Base-by-base conservation (phyloP, 1,139 yeast genomes). In the Candida sp. region DNA sequence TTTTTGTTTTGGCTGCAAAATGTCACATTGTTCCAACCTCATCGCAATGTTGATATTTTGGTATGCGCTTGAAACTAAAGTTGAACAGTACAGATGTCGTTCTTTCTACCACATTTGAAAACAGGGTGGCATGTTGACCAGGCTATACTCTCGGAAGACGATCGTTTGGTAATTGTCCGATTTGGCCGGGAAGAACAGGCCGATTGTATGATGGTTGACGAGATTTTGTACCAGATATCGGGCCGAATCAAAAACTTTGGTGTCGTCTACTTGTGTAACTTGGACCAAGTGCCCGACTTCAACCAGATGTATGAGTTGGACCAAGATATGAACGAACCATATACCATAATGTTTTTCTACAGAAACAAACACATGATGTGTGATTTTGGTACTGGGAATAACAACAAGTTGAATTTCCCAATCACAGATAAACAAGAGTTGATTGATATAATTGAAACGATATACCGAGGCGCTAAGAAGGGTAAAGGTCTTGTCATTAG, bases 101-200 rank as follows among this genome's bases (percentile, higher is more conserved):
- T 88, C 5, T 87, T 91, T 57, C 72, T 91, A 43, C 96, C 97
- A 8, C 96, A 91, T 62, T 70, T 93, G 49, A 82, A 77, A 29
- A 80, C 95, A 0, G 99, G 97, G 4, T 77, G 83, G 96, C 99
- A 93, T 60, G 99, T 93, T 23, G 99, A 95, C 65, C 98, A 93
- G 60, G 97, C 99, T 5, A 93, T 93, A 38, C 68, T 77, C 15
- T 68, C 79, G 1, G 99, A 93, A 57, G 95, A 87, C 49, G 97
- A 89, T 43, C 70, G 97, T 47, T 67, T 93, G 9, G 98, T 93
- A 21, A 84, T 91, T 11, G 78, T 93, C 25, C 75, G 99, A 35
- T 93, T 93, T 63, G 99, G 99, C 1, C 68, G 87, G 35, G 96
- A 87, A 51, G 59, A 73, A 45, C 89, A 86, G 51, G 75, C 80